phyloP scores from a whole-genome alignment of 192 early-diverging fungal species.

The Coemansia sp. region DNA sequence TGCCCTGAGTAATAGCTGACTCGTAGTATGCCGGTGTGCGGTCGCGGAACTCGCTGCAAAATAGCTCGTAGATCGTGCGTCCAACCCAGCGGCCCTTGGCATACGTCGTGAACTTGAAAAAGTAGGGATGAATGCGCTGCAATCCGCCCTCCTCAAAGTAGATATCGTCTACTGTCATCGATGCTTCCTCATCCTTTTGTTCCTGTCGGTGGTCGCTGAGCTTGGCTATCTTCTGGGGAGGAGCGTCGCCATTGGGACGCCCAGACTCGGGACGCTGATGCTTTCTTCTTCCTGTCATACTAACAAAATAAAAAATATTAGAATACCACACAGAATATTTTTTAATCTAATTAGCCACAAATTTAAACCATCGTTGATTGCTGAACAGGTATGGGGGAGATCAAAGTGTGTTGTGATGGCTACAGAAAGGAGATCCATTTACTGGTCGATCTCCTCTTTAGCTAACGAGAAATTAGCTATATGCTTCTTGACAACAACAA shows the following conservation, averaged over 20 bases:
- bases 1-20: constrained; percentile 77
- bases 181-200: background rate
- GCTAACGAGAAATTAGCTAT: too few species aligned
- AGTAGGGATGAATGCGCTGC: constrained; percentile 78
- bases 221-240: background rate
- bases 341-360: background rate
- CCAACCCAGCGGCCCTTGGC: constrained; percentile 92
- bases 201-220: constrained; percentile 5
- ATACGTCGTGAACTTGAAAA: constrained; percentile 77
- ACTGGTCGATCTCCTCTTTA: too few species aligned
- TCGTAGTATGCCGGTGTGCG: constrained; percentile 78
- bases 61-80: constrained; percentile 77
- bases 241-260: background rate
- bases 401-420: background rate
- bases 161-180: constrained; percentile 11
- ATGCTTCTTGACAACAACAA: too few species aligned
- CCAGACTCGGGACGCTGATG: constrained; percentile 1
- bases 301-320: background rate
- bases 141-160: constrained; percentile 40
- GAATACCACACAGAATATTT: background rate
- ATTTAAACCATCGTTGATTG: background rate
- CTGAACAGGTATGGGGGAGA: background rate
- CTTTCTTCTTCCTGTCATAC: constrained; percentile 6
- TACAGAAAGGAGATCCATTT: too few species aligned
- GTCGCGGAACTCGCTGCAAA: constrained; percentile 88